phyloP scores from a whole-genome alignment of 257 asterid genomes.

The Solanum pimpinellifolium region DNA sequence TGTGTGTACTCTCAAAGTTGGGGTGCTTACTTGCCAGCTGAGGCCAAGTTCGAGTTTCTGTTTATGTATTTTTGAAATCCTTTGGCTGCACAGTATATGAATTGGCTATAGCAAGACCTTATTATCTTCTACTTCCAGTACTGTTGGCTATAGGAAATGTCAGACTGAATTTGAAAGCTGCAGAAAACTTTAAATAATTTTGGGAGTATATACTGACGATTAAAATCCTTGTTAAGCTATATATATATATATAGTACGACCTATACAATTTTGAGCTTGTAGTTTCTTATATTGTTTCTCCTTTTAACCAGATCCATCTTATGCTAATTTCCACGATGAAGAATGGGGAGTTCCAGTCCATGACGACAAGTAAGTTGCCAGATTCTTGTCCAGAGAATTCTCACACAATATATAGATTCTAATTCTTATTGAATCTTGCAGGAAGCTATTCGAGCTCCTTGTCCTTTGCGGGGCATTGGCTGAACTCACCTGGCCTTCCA shows the following conservation, averaged over 20 bases:
- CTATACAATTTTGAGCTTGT: constrained; percentile 12
- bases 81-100: background rate
- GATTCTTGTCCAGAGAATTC: background rate
- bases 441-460: constrained; percentile 83
- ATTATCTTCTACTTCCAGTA: background rate
- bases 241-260: background rate
- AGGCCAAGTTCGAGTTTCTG: background rate
- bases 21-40: background rate
- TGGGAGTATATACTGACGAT: background rate
- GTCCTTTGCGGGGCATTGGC: constrained; percentile 90
- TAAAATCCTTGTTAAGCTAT: background rate
- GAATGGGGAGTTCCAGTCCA: constrained; percentile 55
- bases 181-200: background rate
- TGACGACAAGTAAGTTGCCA: constrained; percentile 51
- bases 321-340: constrained; percentile 41
- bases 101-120: background rate
- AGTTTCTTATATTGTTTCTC: background rate
- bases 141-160: background rate
- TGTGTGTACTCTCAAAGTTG: background rate
- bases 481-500: constrained; percentile 83
- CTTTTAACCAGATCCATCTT: constrained; percentile 23
- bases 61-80: background rate
- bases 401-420: background rate
- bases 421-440: constrained; percentile 19
- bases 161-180: background rate